Evolutionary conservation across 352 stramenopile genomes (phyloP).

Genomic region (Globisporangium radiosum): DNA sequence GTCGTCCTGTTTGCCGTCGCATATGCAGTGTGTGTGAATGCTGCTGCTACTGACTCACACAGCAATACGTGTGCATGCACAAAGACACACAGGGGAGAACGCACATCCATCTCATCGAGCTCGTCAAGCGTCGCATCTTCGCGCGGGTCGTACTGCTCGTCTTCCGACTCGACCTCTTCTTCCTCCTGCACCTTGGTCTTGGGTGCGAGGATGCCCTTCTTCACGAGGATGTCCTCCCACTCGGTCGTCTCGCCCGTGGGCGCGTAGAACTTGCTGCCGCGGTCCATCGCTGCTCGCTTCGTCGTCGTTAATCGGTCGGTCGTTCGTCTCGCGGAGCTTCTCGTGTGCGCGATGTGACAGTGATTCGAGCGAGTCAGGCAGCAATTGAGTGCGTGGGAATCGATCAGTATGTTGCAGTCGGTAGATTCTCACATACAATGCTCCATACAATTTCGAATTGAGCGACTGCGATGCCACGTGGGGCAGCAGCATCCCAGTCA

Average conservation of each 20-base stretch:
- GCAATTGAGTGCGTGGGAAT: neutral
- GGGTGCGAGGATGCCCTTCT: conserved; percentile 83
- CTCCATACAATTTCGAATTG: too few species aligned
- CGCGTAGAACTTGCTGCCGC: conserved; percentile 80
- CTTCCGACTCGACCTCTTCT: conserved; percentile 56
- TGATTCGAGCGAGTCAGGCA: neutral
- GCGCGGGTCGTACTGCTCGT: conserved; percentile 64
- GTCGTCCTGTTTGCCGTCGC: conserved; percentile 39
- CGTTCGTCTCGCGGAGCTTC: neutral
- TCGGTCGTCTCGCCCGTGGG: conserved; percentile 86
- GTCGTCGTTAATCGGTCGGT: neutral
- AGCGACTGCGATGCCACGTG: neutral
- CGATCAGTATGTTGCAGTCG: neutral
- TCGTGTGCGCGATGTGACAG: neutral
- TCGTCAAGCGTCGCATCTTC: conserved; percentile 81
- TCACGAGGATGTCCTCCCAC: conserved; percentile 88
- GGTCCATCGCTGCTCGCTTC: conserved; percentile 27
- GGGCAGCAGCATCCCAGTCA: neutral
- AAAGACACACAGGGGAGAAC: neutral
- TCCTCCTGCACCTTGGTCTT: conserved; percentile 86
- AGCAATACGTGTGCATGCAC: neutral
- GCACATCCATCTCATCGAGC: conserved; percentile 76
- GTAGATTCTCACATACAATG: neutral
- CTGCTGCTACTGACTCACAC: neutral
- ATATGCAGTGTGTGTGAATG: neutral